These are phyloP conservation scores for Lomentospora prolificans DNA, from an alignment of 2,329 filamentous ascomycete species.

Conservation along the genomic window DNA sequence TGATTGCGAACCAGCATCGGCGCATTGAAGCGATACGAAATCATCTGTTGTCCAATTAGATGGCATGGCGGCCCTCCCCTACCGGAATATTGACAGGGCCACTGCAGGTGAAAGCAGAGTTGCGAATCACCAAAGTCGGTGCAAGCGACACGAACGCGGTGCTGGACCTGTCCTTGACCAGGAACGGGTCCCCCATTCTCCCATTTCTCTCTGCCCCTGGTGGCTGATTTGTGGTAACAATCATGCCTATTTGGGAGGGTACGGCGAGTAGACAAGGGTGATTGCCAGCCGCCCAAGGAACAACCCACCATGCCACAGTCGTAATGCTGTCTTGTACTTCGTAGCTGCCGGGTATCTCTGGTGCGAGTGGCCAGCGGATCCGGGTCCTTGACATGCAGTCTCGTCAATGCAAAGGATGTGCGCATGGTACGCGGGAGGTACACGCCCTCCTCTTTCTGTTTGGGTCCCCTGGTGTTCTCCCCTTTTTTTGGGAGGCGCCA, in stretches of 20 bases:
- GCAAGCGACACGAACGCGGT: too few relatives aligned
- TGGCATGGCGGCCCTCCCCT: neutral
- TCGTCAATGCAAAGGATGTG: neutral
- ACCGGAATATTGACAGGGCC: neutral
- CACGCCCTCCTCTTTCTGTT: neutral
- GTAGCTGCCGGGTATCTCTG: neutral
- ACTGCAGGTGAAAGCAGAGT: neutral
- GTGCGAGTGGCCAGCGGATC: neutral
- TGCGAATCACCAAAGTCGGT: too few relatives aligned
- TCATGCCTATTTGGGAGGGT: neutral
- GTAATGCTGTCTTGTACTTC: neutral
- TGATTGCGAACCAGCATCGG: neutral
- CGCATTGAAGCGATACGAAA: neutral
- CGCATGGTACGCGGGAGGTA: neutral
- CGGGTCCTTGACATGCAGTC: neutral
- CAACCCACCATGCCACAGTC: neutral
- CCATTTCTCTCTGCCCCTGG: too few relatives aligned
- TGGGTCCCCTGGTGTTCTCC: neutral
- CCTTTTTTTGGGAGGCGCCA: neutral
- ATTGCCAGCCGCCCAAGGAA: neutral
- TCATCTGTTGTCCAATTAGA: neutral
- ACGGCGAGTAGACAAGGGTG: neutral
- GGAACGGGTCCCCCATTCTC: neutral
- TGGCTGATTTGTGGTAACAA: neutral
- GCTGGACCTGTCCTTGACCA: too few relatives aligned